Evolutionary conservation across 1,284 basidiomycete species (phyloP).

Genomic region (Cutaneotrichosporon mucoides): DNA sequence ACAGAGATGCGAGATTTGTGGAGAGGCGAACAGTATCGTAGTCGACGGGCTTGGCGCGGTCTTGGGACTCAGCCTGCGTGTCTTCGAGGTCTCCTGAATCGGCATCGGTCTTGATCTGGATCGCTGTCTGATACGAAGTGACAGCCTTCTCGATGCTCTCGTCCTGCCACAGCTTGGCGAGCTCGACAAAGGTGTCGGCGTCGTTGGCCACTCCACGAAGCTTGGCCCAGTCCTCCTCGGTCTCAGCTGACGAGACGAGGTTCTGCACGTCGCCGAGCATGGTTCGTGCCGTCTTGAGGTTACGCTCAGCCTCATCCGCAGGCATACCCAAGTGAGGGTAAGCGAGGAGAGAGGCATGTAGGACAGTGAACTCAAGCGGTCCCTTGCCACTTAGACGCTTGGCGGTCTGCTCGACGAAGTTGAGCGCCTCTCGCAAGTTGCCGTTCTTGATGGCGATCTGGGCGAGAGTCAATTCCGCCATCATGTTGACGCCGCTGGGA

Average conservation of each 20-base stretch:
- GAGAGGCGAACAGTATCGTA: slow-evolving; percentile 52
- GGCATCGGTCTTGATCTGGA: slow-evolving; percentile 51
- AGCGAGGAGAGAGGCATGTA: slow-evolving; percentile 80
- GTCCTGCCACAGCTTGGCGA: slow-evolving; percentile 79
- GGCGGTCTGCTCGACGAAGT: slow-evolving; percentile 73
- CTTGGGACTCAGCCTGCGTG: slow-evolving; percentile 8
- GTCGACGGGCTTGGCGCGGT: slow-evolving; percentile 22
- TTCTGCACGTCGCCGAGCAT: slow-evolving; percentile 72
- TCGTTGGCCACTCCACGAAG: slow-evolving; percentile 65
- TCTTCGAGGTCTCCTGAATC: slow-evolving; percentile 12
- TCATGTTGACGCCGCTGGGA: slow-evolving; percentile 57
- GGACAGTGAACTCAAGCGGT: slow-evolving; percentile 71
- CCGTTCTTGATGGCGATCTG: slow-evolving; percentile 80
- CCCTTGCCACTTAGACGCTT: slow-evolving; percentile 44
- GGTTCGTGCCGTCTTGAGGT: slow-evolving; percentile 69
- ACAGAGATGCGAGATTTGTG: slow-evolving; percentile 76
- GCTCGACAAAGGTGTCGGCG: slow-evolving; percentile 76
- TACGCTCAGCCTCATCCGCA: slow-evolving; percentile 64
- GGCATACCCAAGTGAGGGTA: slow-evolving; percentile 73
- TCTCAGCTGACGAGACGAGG: slow-evolving; percentile 55
- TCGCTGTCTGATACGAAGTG: slow-evolving; percentile 68
- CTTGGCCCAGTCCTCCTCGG: slow-evolving; percentile 45
- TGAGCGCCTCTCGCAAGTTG: slow-evolving; percentile 58
- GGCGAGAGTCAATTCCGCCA: slow-evolving; percentile 76
- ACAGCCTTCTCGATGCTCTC: slow-evolving; percentile 69